Evolutionary conservation across 2,329 filamentous ascomycete species (phyloP), one percentile per base, ranked within the genome.

Genomic region (Colletotrichum melonis): DNA sequence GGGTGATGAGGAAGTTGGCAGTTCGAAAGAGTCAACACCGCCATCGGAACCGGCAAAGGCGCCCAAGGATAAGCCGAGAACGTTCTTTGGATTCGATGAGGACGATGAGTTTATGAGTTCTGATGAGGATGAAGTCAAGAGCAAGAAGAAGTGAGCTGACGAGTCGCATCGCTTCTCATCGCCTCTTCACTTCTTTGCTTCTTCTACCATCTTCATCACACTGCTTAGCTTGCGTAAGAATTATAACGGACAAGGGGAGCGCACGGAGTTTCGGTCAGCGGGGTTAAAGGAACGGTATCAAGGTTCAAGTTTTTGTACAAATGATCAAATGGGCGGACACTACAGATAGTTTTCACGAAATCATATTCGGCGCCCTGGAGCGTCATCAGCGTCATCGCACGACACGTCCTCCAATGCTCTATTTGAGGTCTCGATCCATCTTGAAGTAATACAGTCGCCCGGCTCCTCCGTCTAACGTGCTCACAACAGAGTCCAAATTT

Each of bases 61-160:
- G 5, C 80, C 78, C 74, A 87, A 83, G 71, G 80, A 72, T 60
- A 84, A 85, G 76, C 80, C 80, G 22, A 85, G 77, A 78, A 85
- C 87, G 0, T 94, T 95, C 78, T 93, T 92, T 77, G 93, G 93
- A 0, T 96, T 95, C 83, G 93, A 95, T 74, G 93, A 95, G 42
- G 92, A 94, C 67, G 93, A 95, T 59, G 92, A 94, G 77, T 93
- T 92, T 75, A 91, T 92, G 89, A 93, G 91, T 77, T 91, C 89
- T 11, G 89, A 89, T 64, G 89, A 92, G n/a, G 91, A 92, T 42
- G 88, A 89, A 14, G 83, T 85, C 6, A 81, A 84, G 30, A 77
- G 38, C 24, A 70, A 57, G 66, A 63, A 68, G 7, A 65, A 70
- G 55, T 69, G 26, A 71, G 16, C 3, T 2, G 6, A 12, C 28